These are phyloP conservation scores for Phyllostachys edulis DNA, from an alignment of 176 grass and related monocot genomes.

Conservation along the genomic window DNA sequence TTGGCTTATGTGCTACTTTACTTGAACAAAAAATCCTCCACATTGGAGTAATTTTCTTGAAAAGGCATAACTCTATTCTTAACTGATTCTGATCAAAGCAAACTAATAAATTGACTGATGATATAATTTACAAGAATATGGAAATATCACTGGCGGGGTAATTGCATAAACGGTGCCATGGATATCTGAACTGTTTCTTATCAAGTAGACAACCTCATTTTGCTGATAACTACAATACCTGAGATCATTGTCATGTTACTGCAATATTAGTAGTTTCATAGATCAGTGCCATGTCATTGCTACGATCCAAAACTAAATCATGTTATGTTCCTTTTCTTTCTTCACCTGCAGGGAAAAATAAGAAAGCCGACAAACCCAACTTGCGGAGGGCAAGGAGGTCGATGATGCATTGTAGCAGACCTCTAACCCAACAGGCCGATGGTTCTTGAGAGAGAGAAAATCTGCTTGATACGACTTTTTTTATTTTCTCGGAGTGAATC, in stretches of 20 bases:
- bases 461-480: too few relatives aligned
- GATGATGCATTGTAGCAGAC: neutral
- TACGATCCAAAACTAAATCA: neutral
- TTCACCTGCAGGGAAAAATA: slow-evolving; percentile 28
- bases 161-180: neutral
- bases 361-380: neutral
- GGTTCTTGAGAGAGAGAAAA: too few relatives aligned
- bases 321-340: neutral
- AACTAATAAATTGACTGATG: neutral
- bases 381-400: neutral
- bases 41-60: neutral
- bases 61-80: neutral
- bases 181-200: neutral
- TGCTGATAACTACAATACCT: neutral
- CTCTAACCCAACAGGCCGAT: too few relatives aligned
- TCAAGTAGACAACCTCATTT: neutral
- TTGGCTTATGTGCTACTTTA: too few relatives aligned
- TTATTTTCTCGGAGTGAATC: too few relatives aligned
- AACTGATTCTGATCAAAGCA: neutral
- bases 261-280: neutral
- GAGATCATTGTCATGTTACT: neutral
- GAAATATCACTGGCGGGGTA: neutral
- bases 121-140: neutral
- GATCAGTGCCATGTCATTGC: neutral
- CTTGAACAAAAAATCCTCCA: too few relatives aligned